Evolutionary conservation across 2,329 filamentous ascomycete species (phyloP), one percentile per base, ranked within the genome.

Genomic region (Penicillium sumatraense): DNA sequence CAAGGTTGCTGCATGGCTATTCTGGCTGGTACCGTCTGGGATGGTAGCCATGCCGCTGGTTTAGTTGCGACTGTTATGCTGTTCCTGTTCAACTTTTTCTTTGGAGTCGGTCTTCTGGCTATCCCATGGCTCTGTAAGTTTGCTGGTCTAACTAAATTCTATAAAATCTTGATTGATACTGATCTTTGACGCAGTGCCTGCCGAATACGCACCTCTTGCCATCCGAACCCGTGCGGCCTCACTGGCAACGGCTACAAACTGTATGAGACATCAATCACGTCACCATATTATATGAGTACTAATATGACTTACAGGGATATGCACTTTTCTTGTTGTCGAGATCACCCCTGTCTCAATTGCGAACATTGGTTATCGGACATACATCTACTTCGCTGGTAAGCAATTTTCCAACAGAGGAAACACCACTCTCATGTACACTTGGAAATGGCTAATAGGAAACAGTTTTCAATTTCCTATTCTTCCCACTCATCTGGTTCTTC

Each of bases 61-160:
- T 74, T 76, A 51, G 77, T 78, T 9, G 77, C 78, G 0, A 74
- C 73, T 1, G 69, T 78, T 3, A 79, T 81, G 76, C 80, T 84
- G 67, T 83, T 83, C 66, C 60, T 83, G 6, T 83, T 81, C 68
- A 82, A 82, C 60, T 74, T 82, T 40, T 81, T 81, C 70, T 83
- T 83, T 57, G 80, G 75, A 14, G 77, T 81, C 26, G 79, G 79
- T 6, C 61, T 74, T 36, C 65, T 80, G 35, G 80, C 78, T 3
- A 75, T 79, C 13, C 76, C 76, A 11, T 81, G 78, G 70, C 60
- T 71, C 14, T 58, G 66, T 69, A 65, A 33, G 64, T 63, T 24
- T 23, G 23, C 18, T 31, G 24, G 3, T 29, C 24, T 4, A 13
- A 4, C 16, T 40, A 3, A 10, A 13, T 21, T 21, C 16, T n/a